Conservation (phyloP, 306 rosid species). For the Senna siamea region DNA sequence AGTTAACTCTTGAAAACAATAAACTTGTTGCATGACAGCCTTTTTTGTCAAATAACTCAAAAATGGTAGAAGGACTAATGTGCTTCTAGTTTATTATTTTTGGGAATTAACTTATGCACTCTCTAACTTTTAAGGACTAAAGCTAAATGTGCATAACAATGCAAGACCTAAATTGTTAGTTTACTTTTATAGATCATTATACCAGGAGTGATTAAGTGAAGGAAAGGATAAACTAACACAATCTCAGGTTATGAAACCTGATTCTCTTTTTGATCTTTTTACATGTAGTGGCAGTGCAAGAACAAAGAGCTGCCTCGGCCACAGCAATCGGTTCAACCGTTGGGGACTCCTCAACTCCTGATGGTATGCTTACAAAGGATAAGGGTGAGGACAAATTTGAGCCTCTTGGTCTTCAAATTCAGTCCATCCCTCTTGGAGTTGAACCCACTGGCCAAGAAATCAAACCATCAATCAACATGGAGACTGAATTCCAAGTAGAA, state of each 20-base stretch:
- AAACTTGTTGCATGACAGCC: background rate
- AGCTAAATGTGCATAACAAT: background rate
- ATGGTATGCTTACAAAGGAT: constrained; percentile 64
- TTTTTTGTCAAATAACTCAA: too few species aligned
- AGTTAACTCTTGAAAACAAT: background rate
- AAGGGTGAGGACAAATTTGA: constrained; percentile 79
- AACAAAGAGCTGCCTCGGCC: constrained; percentile 82
- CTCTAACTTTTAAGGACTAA: background rate
- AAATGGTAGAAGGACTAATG: background rate
- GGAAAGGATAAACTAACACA: constrained; percentile 2
- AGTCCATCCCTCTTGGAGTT: constrained; percentile 72
- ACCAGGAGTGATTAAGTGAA: background rate
- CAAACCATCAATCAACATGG: constrained; percentile 55
- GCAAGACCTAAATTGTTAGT: background rate
- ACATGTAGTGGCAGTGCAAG: constrained; percentile 86
- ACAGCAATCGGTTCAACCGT: constrained; percentile 84
- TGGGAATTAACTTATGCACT: background rate
- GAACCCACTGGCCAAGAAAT: constrained; percentile 56
- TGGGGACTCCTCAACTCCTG: constrained; percentile 88
- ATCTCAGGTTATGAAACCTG: constrained; percentile 20
- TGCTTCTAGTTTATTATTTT: background rate
- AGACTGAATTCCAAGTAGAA: constrained; percentile 77
- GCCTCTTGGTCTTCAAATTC: constrained; percentile 88
- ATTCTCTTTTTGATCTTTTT: constrained; percentile 24
- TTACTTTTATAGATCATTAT: background rate